Evolutionary conservation across 2,329 filamentous ascomycete species (phyloP), one percentile per base, ranked within the genome.

Genomic region (Colletotrichum caudatum): DNA sequence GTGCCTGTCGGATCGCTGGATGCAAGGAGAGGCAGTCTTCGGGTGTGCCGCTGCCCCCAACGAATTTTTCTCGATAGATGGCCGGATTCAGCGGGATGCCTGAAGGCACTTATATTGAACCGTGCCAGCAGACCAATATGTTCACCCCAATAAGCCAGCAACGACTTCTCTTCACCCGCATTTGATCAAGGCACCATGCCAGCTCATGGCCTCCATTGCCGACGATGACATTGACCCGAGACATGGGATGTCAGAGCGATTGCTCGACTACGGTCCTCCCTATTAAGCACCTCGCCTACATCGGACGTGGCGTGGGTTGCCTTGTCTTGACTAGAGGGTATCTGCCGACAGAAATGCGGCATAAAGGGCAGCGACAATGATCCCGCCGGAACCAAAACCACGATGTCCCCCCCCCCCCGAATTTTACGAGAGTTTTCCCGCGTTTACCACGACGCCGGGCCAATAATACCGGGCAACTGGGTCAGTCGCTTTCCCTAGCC

Each of bases 1-100:
- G 68, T 71, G n/a, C 64, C 64, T 58, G 64, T 71, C 53, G 26
- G 64, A 53, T 53, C 23, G 26, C 26, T 18, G 61, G 50, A 44
- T n/a, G 37, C 18, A 54, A 41, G 37, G 35, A 20, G 16, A 41
- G 37, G 33, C 50, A 35, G 35, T 20, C 46, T 51, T 51, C 35
- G 51, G 59, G 59, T 18, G 29, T 20, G 29, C 59, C 46, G 59
- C 26, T 23, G 39, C 51, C 61, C 48, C 29, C 46, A 23, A 18
- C 37, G 46, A 39, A 9, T 48, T 2, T 33, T 18, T 12, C 23
- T 12, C 35, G 3, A 41, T 23, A 41, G 23, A 39, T 6, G 6
- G 29, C 51, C 3, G n/a, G 20, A 39, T 39, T n/a, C 18, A 11
- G 20, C 33, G 20, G 54, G 33, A 16, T 33, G 54, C 3, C 18